Base-by-base conservation (phyloP, 148 eudicot genomes). In the Chenopodium formosanum region DNA sequence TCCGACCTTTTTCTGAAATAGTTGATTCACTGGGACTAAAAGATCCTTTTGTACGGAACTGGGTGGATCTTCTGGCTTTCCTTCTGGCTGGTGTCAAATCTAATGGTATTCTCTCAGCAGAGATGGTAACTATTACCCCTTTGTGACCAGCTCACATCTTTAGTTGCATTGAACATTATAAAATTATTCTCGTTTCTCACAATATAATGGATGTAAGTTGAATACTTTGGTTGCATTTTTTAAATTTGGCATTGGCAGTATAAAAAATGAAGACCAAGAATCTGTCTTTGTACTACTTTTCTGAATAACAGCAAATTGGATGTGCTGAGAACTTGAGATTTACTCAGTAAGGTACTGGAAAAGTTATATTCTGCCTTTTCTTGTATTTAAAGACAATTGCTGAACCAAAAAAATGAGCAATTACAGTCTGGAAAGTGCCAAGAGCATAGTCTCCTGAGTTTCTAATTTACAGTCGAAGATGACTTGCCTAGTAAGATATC, bases 31-130 rank as follows among this genome's bases (percentile, higher is more conserved):
- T 94, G 83, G 90, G 84, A 60, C 84, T 96, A 13, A 96, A 93
- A 80, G 95, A 96, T 83, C 97, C 98, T 68, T 96, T 96, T 85
- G 87, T 96, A 34, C 89, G 98, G 70, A 96, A 94, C 81, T 96
- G 98, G 99, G 89, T 96, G 79, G 99, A 96, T 86, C 98, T 96
- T 86, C 89, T 96, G 14, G 83, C 99, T 80, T 96, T 96, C 87
- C 92, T 96, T 84, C 92, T 96, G 23, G 98, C 99, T 19, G 99
- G 99, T 83, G 99, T 96, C 87, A 96, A 92, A 92, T 90, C 97
- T 82, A 81, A 94, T 80, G 98, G 99, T 85, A 81, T 96, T 84
- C 97, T 96, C 62, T 94, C 99, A 80, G 99, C 99, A 79, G 99
- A 94, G 93, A 92, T 96, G 99, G 99, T 94, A 92, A 93, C 78